Evolutionary conservation across 1,284 basidiomycete genomes (phyloP).

Genomic region (Papiliotrema fonsecae): DNA sequence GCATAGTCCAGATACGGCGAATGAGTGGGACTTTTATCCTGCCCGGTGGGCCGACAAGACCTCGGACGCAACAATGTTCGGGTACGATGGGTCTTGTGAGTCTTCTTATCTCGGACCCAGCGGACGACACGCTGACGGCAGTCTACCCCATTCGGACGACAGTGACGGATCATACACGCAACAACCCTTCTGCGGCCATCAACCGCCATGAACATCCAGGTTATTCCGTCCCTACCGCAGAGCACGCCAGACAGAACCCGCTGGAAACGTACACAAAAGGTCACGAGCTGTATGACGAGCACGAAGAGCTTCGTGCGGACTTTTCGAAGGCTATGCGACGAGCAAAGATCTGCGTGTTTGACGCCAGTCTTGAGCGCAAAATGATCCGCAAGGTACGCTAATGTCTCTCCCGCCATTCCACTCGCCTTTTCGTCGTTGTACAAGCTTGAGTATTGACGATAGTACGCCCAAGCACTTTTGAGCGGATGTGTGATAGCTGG

Average conservation of each 20-base stretch:
- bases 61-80: conserved; percentile 41
- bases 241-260: conserved; percentile 24
- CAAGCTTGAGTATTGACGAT: too few relatives aligned
- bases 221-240: conserved; percentile 32
- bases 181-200: conserved; percentile 15
- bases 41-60: conserved; percentile 33
- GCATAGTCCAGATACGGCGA: conserved; percentile 46
- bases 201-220: conserved; percentile 40
- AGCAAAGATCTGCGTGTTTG: conserved; percentile 47
- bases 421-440: too few relatives aligned
- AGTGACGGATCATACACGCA: conserved; percentile 21
- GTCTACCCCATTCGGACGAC: conserved; percentile 48
- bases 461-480: conserved; percentile 45
- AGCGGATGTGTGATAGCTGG: conserved; percentile 44
- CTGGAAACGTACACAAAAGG: conserved; percentile 38
- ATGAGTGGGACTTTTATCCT: conserved; percentile 48
- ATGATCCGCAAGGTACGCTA: conserved; percentile 42
- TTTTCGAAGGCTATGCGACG: conserved; percentile 45
- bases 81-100: conserved; percentile 43
- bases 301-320: conserved; percentile 32
- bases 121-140: conserved; percentile 4
- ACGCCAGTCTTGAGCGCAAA: conserved; percentile 46
- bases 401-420: not conserved
- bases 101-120: not conserved
- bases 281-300: conserved; percentile 35